Evolutionary conservation across 345 rosid genomes (phyloP).

Genomic region (Lepidium sativum): DNA sequence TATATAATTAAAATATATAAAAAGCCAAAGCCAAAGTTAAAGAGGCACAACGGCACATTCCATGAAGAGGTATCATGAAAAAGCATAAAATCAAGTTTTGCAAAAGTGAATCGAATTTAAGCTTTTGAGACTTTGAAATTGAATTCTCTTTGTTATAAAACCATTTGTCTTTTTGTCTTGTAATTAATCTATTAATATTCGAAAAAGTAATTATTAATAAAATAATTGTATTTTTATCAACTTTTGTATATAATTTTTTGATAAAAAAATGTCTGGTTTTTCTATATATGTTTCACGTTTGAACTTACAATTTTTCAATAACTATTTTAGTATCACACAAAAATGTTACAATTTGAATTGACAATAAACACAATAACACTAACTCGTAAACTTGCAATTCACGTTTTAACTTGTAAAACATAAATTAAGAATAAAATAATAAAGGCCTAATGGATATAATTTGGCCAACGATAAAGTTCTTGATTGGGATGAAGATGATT

Average conservation of each 20-base stretch:
- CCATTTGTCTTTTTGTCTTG: too few relatives aligned
- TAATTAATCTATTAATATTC: too few relatives aligned
- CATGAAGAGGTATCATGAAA: not conserved
- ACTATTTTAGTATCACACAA: not conserved
- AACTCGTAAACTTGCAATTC: not conserved
- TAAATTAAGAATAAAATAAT: not conserved
- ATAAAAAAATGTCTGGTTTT: too few relatives aligned
- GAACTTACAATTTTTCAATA: not conserved
- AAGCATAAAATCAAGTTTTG: not conserved
- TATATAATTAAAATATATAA: not conserved
- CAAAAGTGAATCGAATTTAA: conserved; percentile 6
- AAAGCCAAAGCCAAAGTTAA: not conserved
- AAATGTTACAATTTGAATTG: not conserved
- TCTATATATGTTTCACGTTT: too few relatives aligned
- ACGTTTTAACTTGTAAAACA: not conserved
- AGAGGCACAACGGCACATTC: not conserved
- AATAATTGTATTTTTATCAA: too few relatives aligned
- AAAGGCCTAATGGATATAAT: not conserved
- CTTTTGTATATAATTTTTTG: too few relatives aligned
- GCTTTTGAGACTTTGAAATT: conserved; percentile 3
- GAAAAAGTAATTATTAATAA: too few relatives aligned
- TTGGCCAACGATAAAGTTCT: conserved; percentile 12
- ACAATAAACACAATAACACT: not conserved
- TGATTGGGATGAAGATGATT: conserved; percentile 21
- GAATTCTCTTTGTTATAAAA: conserved; percentile 2